A percentile compares a stretch with the other conserved stretches of the same genome.
These are phyloP conservation scores for Plenodomus lindquistii DNA, from an alignment of 2,329 filamentous ascomycete species.

Conservation along the genomic window DNA sequence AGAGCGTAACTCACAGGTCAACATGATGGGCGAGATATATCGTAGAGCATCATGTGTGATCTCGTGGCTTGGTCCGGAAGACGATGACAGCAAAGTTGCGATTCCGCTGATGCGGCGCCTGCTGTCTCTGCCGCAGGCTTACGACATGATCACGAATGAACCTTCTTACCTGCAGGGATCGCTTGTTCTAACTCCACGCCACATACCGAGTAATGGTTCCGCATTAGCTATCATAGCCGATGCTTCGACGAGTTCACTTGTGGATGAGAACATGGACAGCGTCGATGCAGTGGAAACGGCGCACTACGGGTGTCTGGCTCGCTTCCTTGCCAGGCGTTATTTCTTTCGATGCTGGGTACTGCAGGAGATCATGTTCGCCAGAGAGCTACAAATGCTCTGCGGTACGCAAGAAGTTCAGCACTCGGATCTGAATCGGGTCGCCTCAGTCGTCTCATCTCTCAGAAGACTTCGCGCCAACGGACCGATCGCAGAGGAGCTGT, in stretches of 20 bases:
- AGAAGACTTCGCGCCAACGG: not conserved
- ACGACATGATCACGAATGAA: not conserved
- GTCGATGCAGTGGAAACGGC: not conserved
- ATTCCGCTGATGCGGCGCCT: constrained; percentile 2
- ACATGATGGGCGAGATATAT: constrained; percentile 13
- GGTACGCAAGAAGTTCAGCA: not conserved
- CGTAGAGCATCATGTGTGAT: constrained; percentile 2
- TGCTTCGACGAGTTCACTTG: not conserved
- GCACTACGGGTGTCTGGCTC: not conserved
- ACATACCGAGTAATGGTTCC: not conserved
- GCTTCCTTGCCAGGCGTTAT: constrained; percentile 3
- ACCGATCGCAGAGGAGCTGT: not conserved
- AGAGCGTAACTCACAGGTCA: constrained; percentile 13
- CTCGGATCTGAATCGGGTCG: not conserved
- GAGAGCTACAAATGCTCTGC: not conserved
- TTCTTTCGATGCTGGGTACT: constrained; percentile 7
- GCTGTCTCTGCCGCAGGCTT: not conserved
- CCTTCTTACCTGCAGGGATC: too few species aligned
- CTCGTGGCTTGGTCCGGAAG: constrained; percentile 15
- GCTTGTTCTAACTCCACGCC: too few species aligned
- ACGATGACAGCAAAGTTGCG: constrained; percentile 1
- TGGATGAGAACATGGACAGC: not conserved
- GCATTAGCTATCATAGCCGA: not conserved
- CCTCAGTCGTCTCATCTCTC: not conserved
- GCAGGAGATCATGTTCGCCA: constrained; percentile 3